These are phyloP conservation scores for Phytopythium ostracodes DNA, from an alignment of 352 stramenopile genomes.

Conservation along the genomic window DNA sequence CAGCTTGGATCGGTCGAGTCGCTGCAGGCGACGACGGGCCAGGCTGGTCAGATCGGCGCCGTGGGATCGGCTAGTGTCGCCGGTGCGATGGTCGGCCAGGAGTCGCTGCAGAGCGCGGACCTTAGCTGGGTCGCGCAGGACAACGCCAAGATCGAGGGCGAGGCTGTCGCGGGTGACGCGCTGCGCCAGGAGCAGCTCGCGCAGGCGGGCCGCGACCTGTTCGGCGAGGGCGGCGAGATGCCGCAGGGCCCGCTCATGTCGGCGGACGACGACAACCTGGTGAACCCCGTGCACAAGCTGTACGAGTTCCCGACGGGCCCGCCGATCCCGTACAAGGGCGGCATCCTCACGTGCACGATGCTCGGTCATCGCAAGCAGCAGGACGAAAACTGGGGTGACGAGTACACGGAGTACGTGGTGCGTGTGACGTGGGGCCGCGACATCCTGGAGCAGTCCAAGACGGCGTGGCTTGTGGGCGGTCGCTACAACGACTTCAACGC, in stretches of 20 bases:
- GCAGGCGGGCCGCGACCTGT: slow-evolving; percentile 80
- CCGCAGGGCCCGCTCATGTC: slow-evolving; percentile 78
- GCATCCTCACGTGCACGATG: slow-evolving; percentile 88
- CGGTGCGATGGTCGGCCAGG: slow-evolving; percentile 68
- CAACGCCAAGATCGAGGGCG: slow-evolving; percentile 72
- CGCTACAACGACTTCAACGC: slow-evolving; percentile 91
- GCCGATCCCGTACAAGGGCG: slow-evolving; percentile 88
- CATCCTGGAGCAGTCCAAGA: slow-evolving; percentile 87
- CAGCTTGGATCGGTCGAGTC: slow-evolving; percentile 72
- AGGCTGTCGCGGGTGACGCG: slow-evolving; percentile 67
- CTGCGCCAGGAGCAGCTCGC: slow-evolving; percentile 79
- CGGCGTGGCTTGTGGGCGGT: slow-evolving; percentile 82
- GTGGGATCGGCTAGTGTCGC: slow-evolving; percentile 73
- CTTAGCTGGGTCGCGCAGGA: slow-evolving; percentile 85
- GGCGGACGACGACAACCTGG: slow-evolving; percentile 83
- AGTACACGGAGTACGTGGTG: slow-evolving; percentile 89
- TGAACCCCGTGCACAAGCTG: slow-evolving; percentile 83
- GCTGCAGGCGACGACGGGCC: slow-evolving; percentile 50
- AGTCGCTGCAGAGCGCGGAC: slow-evolving; percentile 79
- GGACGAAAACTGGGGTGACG: slow-evolving; percentile 87
- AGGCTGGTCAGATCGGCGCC: slow-evolving; percentile 72
- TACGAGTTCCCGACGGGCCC: slow-evolving; percentile 88
- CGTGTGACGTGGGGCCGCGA: slow-evolving; percentile 86
- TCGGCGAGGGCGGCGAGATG: slow-evolving; percentile 76
- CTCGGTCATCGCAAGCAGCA: slow-evolving; percentile 86